A percentile compares a stretch with the other conserved stretches of the same genome.
Evolutionary conservation across 345 rosid genomes (phyloP).

Genomic region (Psidium guajava): DNA sequence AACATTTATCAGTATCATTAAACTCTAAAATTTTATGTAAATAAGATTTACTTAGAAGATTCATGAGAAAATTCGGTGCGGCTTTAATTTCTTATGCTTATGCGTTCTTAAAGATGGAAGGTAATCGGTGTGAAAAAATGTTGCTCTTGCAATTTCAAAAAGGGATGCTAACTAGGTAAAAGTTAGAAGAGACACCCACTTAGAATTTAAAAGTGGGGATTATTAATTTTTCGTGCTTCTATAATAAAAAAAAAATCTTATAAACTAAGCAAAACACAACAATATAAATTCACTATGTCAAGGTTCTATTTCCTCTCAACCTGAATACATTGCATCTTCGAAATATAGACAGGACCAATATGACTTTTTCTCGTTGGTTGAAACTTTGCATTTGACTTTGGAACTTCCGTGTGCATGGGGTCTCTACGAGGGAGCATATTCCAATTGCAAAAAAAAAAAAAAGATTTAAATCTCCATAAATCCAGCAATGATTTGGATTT

Average conservation of each 20-base stretch:
- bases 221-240: neutral
- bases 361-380: neutral
- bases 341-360: accelerated
- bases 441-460: neutral
- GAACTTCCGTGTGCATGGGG: neutral
- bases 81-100: neutral
- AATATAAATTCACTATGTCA: neutral
- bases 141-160: neutral
- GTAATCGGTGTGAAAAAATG: accelerated
- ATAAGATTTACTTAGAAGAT: neutral
- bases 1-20: too few species aligned
- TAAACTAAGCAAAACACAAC: neutral
- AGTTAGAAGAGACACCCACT: neutral
- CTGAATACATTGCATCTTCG: neutral
- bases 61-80: neutral
- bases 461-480: neutral
- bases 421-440: neutral
- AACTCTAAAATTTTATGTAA: too few species aligned
- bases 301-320: neutral
- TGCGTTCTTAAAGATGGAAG: neutral
- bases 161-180: accelerated
- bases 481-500: neutral
- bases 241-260: neutral
- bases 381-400: neutral
- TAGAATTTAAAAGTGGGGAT: neutral